phyloP scores from a whole-genome alignment of 805 yeast species.

The Schwanniomyces pseudopolymorphus region DNA sequence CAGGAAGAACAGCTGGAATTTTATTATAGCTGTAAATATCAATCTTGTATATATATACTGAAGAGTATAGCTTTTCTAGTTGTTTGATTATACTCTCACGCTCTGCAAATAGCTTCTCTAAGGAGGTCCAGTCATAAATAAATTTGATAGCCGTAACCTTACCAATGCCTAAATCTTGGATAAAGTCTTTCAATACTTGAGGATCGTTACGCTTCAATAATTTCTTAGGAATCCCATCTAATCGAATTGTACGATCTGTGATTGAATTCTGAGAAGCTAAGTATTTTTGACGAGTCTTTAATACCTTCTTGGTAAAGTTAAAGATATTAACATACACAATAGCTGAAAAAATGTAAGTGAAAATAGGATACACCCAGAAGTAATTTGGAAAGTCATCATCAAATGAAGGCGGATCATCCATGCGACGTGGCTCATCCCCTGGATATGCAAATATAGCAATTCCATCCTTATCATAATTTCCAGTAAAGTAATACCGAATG shows the following conservation, averaged over 20 bases:
- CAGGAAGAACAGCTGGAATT: slow-evolving; percentile 31
- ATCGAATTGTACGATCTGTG: slow-evolving; percentile 57
- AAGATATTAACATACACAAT: slow-evolving; percentile 47
- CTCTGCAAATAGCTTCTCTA: slow-evolving; percentile 36
- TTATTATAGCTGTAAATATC: slow-evolving; percentile 34
- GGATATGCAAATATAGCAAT: slow-evolving; percentile 8
- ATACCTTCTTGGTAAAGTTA: slow-evolving; percentile 47
- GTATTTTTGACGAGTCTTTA: slow-evolving; percentile 54
- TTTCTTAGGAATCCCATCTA: slow-evolving; percentile 53
- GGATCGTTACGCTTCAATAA: slow-evolving; percentile 40
- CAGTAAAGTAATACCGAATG: slow-evolving; percentile 39
- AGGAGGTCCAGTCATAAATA: slow-evolving; percentile 45
- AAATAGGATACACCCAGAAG: slow-evolving; percentile 53
- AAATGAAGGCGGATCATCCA: slow-evolving; percentile 14
- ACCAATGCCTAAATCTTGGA: slow-evolving; percentile 57
- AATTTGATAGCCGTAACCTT: slow-evolving; percentile 50
- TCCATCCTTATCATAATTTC: slow-evolving; percentile 43
- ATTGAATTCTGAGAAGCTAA: slow-evolving; percentile 59
- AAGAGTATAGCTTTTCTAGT: slow-evolving; percentile 45
- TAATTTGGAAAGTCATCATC: slow-evolving; percentile 40
- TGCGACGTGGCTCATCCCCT: background rate
- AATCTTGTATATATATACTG: slow-evolving; percentile 41
- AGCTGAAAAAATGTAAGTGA: slow-evolving; percentile 54
- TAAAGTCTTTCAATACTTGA: slow-evolving; percentile 42
- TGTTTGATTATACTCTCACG: slow-evolving; percentile 29